These are phyloP conservation scores for Ulota crispa DNA, from an alignment of 225 moss, liverwort and hornwort genomes.

Conservation along the genomic window DNA sequence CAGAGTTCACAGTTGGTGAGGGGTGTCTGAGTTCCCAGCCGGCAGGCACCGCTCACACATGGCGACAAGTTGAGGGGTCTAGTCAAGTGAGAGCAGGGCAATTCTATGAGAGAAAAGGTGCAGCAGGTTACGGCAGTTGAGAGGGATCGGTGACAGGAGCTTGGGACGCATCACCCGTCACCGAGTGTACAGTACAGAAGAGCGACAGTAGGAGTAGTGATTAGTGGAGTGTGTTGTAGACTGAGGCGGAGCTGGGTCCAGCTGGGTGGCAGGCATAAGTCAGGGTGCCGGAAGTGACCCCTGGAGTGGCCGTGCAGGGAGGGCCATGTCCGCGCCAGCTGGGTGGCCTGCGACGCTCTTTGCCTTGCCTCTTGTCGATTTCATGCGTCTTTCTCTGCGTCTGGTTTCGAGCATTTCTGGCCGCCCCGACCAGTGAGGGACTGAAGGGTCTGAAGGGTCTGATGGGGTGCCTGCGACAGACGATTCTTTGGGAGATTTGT, in stretches of 20 bases:
- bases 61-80: not conserved
- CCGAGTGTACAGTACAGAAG: not conserved
- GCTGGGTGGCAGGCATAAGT: constrained; percentile 18
- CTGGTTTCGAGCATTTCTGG: not conserved
- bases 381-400: not conserved
- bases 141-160: not conserved
- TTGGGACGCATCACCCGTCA: not conserved
- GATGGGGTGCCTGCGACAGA: no score
- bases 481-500: not conserved
- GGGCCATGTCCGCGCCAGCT: constrained; percentile 1
- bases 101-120: not conserved
- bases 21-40: not conserved
- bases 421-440: not conserved
- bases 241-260: not conserved
- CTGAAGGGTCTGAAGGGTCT: no score
- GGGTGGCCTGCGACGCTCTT: not conserved
- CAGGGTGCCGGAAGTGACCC: not conserved
- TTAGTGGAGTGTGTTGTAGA: not conserved
- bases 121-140: not conserved
- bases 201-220: not conserved
- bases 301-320: not conserved
- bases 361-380: not conserved
- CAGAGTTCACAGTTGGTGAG: not conserved
- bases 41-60: not conserved
- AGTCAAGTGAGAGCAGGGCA: no score